These are phyloP conservation scores for Aspergillus calidoustus DNA, from an alignment of 2,329 filamentous ascomycete genomes.

Conservation along the genomic window DNA sequence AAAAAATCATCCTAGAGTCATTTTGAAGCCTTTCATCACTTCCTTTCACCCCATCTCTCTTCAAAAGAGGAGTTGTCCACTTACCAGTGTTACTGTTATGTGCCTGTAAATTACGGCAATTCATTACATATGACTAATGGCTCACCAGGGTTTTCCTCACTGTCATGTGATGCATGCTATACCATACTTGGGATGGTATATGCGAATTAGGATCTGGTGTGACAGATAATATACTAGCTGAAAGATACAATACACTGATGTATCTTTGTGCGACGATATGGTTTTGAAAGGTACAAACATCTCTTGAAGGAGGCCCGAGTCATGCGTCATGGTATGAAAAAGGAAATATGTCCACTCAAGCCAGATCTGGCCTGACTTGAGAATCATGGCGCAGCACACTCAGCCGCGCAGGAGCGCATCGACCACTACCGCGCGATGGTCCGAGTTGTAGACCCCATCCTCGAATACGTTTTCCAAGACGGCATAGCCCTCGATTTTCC, in stretches of 20 bases:
- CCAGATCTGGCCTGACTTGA: neutral
- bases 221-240: neutral
- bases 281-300: neutral
- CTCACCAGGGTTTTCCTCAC: conserved; percentile 14
- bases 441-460: conserved; percentile 58
- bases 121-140: conserved; percentile 13
- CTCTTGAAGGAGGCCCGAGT: neutral
- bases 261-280: neutral
- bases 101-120: conserved; percentile 16
- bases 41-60: conserved; percentile 18
- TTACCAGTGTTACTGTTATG: conserved; percentile 28
- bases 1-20: conserved; percentile 10
- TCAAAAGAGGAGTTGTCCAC: conserved; percentile 15
- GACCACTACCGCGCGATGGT: conserved; percentile 62
- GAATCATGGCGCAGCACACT: neutral
- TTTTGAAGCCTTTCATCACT: conserved; percentile 26
- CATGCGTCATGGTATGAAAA: neutral
- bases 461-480: conserved; percentile 61
- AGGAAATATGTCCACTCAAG: neutral
- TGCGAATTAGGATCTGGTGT: conserved; percentile 9
- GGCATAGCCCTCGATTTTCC: conserved; percentile 54
- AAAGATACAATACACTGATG: conserved; percentile 2
- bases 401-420: conserved; percentile 44
- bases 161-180: conserved; percentile 18
- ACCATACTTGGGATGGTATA: conserved; percentile 1